phyloP scores from a whole-genome alignment of 1,139 yeast genomes.

The Saccharomyces uvarum region DNA sequence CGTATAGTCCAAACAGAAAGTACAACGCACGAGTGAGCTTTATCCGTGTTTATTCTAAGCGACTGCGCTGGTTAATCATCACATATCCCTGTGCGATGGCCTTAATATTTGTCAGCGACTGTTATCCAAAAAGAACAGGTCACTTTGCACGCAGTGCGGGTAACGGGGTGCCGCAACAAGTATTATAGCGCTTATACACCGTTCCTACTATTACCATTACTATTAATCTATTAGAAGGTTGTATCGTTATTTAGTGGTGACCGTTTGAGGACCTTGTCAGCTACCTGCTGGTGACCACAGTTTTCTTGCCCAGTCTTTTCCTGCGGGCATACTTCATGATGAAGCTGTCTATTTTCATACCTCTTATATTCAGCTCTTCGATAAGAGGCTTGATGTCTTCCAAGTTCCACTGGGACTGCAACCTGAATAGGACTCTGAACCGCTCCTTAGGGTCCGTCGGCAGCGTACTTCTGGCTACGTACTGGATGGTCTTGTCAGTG shows the following conservation, averaged over 20 bases:
- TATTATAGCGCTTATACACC: not conserved
- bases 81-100: not conserved
- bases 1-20: not conserved
- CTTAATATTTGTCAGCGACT: not conserved
- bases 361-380: slow-evolving; percentile 45
- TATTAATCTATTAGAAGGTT: not conserved
- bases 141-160: not conserved
- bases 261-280: not conserved
- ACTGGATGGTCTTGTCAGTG: slow-evolving; percentile 37
- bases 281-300: not conserved
- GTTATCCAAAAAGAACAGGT: not conserved
- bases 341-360: slow-evolving; percentile 58
- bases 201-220: not conserved
- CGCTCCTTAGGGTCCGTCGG: slow-evolving; percentile 48
- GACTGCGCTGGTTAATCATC: not conserved
- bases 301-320: slow-evolving; percentile 35
- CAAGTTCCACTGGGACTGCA: slow-evolving; percentile 61
- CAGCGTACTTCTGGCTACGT: slow-evolving; percentile 42
- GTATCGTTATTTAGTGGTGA: not conserved
- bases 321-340: slow-evolving; percentile 71
- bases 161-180: not conserved
- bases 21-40: not conserved
- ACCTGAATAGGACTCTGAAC: slow-evolving; percentile 52
- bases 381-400: slow-evolving; percentile 69
- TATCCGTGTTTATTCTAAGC: not conserved